These are phyloP conservation scores for Penicillium arizonense DNA, from an alignment of 495 filamentous ascomycete species.

Conservation along the genomic window DNA sequence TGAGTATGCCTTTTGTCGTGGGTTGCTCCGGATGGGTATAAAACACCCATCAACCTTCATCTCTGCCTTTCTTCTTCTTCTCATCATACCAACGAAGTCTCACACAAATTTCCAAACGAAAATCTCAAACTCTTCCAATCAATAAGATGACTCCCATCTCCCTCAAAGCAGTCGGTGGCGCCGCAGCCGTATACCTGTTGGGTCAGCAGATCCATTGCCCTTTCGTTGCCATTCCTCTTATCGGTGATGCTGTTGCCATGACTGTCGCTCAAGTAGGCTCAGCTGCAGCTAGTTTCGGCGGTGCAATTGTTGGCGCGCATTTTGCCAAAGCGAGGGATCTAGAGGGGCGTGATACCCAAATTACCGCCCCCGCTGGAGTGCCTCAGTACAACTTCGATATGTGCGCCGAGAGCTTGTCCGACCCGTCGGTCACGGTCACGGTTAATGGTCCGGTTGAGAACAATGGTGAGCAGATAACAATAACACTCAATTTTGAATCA, in stretches of 20 bases:
- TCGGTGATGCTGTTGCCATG: not conserved
- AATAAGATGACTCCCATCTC: not conserved
- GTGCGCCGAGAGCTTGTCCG: not conserved
- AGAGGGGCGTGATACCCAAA: not conserved
- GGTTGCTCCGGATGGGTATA: no score
- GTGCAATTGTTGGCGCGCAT: not conserved
- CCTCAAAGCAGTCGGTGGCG: not conserved
- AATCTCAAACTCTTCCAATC: not conserved
- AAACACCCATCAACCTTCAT: no score
- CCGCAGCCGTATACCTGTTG: not conserved
- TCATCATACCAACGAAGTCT: no score
- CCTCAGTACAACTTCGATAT: conserved; percentile 4
- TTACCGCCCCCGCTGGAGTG: not conserved
- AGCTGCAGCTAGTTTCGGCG: not conserved
- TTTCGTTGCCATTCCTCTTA: not conserved
- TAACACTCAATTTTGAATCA: not conserved
- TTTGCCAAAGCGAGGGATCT: not conserved
- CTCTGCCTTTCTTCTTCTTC: no score
- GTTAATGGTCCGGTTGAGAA: not conserved
- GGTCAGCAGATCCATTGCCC: not conserved
- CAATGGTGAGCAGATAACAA: no score
- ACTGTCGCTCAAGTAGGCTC: not conserved
- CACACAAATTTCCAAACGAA: not conserved
- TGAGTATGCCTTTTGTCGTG: no score
- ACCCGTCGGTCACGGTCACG: not conserved